Percentiles rank a stretch among this genome's conserved stretches.
Evolutionary conservation across 495 filamentous ascomycete genomes (phyloP).

Genomic region (Tuber indicum): DNA sequence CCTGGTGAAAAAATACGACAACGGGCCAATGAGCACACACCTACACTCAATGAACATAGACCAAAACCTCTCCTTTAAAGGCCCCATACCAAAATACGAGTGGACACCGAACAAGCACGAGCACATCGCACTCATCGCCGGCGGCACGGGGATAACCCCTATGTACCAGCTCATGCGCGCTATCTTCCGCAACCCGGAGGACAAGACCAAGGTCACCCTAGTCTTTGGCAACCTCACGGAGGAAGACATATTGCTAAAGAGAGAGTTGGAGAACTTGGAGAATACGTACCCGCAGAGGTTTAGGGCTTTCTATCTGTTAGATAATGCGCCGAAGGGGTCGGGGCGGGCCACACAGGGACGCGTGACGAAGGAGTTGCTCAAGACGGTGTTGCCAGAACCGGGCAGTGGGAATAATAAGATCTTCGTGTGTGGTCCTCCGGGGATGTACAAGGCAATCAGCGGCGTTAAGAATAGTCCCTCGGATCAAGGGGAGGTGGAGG

Average conservation of each 20-base stretch:
- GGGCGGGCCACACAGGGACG: slow-evolving; percentile 68
- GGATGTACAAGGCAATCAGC: slow-evolving; percentile 86
- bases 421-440: slow-evolving; percentile 85
- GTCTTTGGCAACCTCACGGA: slow-evolving; percentile 82
- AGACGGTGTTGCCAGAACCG: slow-evolving; percentile 86
- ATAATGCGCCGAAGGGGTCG: slow-evolving; percentile 66
- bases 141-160: slow-evolving; percentile 92
- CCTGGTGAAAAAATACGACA: slow-evolving; percentile 79
- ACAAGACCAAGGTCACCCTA: slow-evolving; percentile 92
- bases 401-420: slow-evolving; percentile 85
- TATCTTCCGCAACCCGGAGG: slow-evolving; percentile 92
- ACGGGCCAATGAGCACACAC: slow-evolving; percentile 85
- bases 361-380: slow-evolving; percentile 81
- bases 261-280: slow-evolving; percentile 73
- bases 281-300: slow-evolving; percentile 91
- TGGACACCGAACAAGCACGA: slow-evolving; percentile 91
- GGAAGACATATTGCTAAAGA: slow-evolving; percentile 81
- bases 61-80: slow-evolving; percentile 82
- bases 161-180: slow-evolving; percentile 75
- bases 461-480: slow-evolving; percentile 77
- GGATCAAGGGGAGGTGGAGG: slow-evolving; percentile 86
- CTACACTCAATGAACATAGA: slow-evolving; percentile 74
- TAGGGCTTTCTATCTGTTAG: slow-evolving; percentile 80
- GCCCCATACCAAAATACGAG: slow-evolving; percentile 87
- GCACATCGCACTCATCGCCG: slow-evolving; percentile 85